Percentiles rank a stretch among this genome's conserved stretches.
phyloP scores from a whole-genome alignment of 2,329 filamentous ascomycete species.

The Pezicula carpinea region DNA sequence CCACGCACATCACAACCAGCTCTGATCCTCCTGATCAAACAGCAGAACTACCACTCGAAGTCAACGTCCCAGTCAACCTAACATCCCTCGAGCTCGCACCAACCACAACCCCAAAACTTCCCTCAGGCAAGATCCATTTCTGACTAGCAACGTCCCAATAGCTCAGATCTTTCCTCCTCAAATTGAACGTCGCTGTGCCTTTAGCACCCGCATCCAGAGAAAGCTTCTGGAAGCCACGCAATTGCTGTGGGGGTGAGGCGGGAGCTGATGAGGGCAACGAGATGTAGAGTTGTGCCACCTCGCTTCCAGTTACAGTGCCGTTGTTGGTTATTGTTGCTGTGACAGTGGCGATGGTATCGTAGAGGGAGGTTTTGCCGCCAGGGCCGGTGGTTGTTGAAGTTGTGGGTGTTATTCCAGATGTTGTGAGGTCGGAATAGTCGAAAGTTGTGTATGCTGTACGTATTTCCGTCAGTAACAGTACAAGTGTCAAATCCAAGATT shows the following conservation, averaged over 20 bases:
- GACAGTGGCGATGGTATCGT: constrained; percentile 56
- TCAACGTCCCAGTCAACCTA: constrained; percentile 13
- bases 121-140: constrained; percentile 46
- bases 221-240: constrained; percentile 61
- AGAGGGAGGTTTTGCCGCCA: constrained; percentile 56
- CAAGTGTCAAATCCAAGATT: background rate
- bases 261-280: constrained; percentile 33
- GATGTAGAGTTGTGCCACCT: constrained; percentile 46
- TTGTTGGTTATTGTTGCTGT: constrained; percentile 57
- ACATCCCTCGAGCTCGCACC: constrained; percentile 24
- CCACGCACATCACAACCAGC: too few species aligned
- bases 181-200: constrained; percentile 37
- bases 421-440: constrained; percentile 19
- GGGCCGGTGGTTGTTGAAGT: constrained; percentile 5
- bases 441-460: constrained; percentile 47
- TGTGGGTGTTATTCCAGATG: constrained; percentile 9
- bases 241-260: constrained; percentile 46
- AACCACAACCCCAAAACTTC: constrained; percentile 16
- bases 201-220: constrained; percentile 41
- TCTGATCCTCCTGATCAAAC: background rate
- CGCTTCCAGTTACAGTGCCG: constrained; percentile 46
- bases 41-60: background rate
- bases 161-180: constrained; percentile 43
- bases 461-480: too few species aligned
- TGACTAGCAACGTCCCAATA: constrained; percentile 58